These are phyloP conservation scores for Dendryphion nanum DNA, from an alignment of 2,329 filamentous ascomycete genomes.

Conservation along the genomic window DNA sequence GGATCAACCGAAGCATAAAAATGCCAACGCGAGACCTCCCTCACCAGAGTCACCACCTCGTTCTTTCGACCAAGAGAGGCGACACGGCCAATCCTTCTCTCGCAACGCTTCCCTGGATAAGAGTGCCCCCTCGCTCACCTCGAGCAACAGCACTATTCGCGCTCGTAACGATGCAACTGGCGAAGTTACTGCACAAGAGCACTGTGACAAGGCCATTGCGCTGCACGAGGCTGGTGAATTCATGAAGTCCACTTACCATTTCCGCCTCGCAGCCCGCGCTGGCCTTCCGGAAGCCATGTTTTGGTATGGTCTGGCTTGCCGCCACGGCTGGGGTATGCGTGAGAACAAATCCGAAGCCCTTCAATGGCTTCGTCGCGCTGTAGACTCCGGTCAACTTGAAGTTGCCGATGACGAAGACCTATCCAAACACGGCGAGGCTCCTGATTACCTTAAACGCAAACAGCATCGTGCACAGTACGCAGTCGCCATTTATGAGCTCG, in stretches of 20 bases:
- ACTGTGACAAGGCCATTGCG: constrained; percentile 85
- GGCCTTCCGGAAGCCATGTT: constrained; percentile 93
- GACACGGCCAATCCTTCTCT: constrained; percentile 11
- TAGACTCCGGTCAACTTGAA: constrained; percentile 78
- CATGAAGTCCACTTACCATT: constrained; percentile 93
- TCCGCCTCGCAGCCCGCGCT: constrained; percentile 82
- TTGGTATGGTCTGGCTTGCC: constrained; percentile 88
- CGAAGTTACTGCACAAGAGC: constrained; percentile 80
- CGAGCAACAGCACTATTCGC: constrained; percentile 46
- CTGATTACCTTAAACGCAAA: constrained; percentile 70
- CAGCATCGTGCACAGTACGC: constrained; percentile 91
- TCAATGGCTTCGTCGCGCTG: constrained; percentile 86
- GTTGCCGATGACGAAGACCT: constrained; percentile 78
- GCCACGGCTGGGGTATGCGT: constrained; percentile 97
- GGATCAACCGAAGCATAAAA: constrained; percentile 48
- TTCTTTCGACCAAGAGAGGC: constrained; percentile 30
- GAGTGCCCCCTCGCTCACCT: constrained; percentile 35
- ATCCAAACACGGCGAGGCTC: constrained; percentile 58
- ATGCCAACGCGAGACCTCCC: constrained; percentile 29
- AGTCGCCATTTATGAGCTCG: constrained; percentile 91
- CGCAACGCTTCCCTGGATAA: constrained; percentile 16
- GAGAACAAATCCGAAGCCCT: constrained; percentile 88
- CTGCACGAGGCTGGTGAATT: constrained; percentile 84
- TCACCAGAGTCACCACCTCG: constrained; percentile 40
- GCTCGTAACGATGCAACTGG: constrained; percentile 47